These are phyloP conservation scores for Pyrenula aspistea DNA, from an alignment of 495 filamentous ascomycete genomes.

Conservation along the genomic window DNA sequence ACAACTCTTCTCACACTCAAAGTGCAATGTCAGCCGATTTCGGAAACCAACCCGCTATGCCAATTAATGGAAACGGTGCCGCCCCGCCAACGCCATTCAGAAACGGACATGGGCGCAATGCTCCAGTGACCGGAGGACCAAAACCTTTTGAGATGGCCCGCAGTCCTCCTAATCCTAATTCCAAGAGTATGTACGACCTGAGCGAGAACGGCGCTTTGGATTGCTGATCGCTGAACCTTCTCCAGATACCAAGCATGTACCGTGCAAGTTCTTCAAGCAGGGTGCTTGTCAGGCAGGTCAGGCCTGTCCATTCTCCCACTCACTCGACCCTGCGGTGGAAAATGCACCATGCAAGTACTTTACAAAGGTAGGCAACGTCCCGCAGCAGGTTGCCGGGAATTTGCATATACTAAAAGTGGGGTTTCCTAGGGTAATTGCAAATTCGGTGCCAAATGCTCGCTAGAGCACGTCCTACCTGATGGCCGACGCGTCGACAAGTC, in stretches of 20 bases:
- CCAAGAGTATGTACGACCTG: constrained; percentile 50
- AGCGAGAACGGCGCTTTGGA: constrained; percentile 6
- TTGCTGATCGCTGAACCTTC: constrained; percentile 5
- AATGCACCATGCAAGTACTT: constrained; percentile 96
- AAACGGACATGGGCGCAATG: constrained; percentile 34
- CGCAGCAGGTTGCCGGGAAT: not conserved
- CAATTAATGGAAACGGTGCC: not conserved
- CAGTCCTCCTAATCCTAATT: constrained; percentile 62
- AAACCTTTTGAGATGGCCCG: constrained; percentile 35
- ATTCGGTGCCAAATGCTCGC: constrained; percentile 93
- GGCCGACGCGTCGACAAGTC: constrained; percentile 76
- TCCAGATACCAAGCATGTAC: constrained; percentile 90
- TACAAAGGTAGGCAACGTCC: constrained; percentile 58
- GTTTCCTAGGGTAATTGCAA: constrained; percentile 84
- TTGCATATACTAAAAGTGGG: constrained; percentile 1
- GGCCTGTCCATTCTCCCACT: constrained; percentile 93
- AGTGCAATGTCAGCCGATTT: not conserved
- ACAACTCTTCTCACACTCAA: not conserved
- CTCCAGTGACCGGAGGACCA: constrained; percentile 16
- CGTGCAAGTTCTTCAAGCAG: constrained; percentile 97
- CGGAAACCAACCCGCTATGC: not conserved
- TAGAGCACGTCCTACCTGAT: constrained; percentile 89
- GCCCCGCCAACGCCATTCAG: not conserved
- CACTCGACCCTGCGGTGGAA: constrained; percentile 63
- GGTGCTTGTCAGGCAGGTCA: constrained; percentile 92